These are phyloP conservation scores for Trifolium fragiferum DNA, from an alignment of 306 rosid species.

Conservation along the genomic window DNA sequence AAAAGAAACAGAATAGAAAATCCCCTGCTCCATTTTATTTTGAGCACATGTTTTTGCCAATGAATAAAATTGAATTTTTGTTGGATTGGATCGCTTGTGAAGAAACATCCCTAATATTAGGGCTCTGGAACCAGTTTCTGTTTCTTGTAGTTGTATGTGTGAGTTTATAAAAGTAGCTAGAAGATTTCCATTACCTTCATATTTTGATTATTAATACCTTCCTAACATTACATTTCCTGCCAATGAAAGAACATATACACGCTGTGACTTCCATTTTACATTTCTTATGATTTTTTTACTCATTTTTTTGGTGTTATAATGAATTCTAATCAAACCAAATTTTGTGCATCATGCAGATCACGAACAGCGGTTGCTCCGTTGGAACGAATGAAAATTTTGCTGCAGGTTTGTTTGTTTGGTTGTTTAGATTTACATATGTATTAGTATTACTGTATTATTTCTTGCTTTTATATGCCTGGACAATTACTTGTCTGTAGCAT, in stretches of 20 bases:
- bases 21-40: neutral
- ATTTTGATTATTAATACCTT: constrained; percentile 1
- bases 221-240: neutral
- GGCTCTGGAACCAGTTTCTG: neutral
- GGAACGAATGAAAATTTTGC: constrained; percentile 92
- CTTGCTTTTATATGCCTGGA: constrained; percentile 13
- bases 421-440: constrained; percentile 2
- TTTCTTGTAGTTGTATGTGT: neutral
- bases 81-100: constrained; percentile 28
- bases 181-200: neutral
- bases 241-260: neutral
- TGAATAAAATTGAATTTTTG: neutral
- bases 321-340: constrained; percentile 2
- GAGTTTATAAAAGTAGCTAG: neutral
- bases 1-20: neutral
- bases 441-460: neutral
- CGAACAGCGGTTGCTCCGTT: constrained; percentile 99
- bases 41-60: neutral
- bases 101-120: neutral
- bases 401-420: constrained; percentile 69
- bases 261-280: constrained; percentile 2
- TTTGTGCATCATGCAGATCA: constrained; percentile 63
- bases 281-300: too few relatives aligned
- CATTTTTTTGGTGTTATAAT: too few relatives aligned
- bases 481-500: neutral